These are phyloP conservation scores for Borovskyia barvae DNA, from an alignment of 208 protist genomes.

Conservation along the genomic window DNA sequence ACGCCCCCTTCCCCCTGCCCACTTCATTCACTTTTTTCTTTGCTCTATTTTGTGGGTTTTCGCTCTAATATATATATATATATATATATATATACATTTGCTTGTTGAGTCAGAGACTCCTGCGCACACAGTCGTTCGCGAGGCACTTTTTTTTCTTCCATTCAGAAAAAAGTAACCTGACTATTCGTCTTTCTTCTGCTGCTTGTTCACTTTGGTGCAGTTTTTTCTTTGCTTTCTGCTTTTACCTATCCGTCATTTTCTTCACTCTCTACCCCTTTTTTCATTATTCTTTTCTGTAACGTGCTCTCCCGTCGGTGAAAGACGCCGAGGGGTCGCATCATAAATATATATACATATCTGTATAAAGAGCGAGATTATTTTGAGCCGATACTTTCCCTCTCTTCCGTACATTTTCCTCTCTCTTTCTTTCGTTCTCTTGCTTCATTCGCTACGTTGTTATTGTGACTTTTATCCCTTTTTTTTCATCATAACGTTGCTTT, in stretches of 20 bases:
- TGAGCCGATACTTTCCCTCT: too few species aligned
- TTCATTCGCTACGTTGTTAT: not conserved
- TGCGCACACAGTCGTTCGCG: too few species aligned
- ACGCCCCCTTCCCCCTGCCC: not conserved
- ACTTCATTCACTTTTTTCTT: not conserved
- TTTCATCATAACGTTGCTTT: not conserved
- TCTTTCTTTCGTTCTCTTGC: not conserved
- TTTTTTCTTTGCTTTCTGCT: not conserved
- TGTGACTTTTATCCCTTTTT: not conserved
- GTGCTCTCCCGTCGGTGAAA: not conserved
- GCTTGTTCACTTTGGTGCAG: not conserved
- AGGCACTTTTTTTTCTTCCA: too few species aligned
- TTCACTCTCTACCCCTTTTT: not conserved
- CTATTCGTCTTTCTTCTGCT: too few species aligned
- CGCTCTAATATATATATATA: too few species aligned
- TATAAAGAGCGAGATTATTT: too few species aligned
- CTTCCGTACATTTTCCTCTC: not conserved
- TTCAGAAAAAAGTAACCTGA: too few species aligned
- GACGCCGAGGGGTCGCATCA: too few species aligned
- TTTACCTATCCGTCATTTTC: not conserved
- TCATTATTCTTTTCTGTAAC: not conserved
- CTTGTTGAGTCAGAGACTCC: too few species aligned
- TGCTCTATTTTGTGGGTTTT: too few species aligned
- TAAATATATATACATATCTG: too few species aligned
- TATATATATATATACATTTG: too few species aligned